Conservation (phyloP, 1,139 yeast species). For the Candida mesenterica region DNA sequence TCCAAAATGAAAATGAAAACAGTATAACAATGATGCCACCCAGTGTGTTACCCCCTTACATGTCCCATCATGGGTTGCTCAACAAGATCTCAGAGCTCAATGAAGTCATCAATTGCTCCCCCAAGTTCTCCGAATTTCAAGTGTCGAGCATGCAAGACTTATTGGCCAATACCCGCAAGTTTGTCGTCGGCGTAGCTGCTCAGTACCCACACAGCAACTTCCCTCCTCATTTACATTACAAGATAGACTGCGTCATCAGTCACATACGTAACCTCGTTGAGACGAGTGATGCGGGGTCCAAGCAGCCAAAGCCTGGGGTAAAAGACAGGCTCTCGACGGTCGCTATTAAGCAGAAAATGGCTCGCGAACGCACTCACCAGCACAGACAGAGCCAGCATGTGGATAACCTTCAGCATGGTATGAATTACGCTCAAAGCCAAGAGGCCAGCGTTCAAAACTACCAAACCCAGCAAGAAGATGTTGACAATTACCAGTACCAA, state of each 20-base stretch:
- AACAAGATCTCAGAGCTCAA: background rate
- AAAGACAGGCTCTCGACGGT: too few relatives aligned
- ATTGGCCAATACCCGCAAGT: conserved; percentile 10
- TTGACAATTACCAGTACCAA: background rate
- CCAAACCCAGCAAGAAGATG: background rate
- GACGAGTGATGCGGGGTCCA: background rate
- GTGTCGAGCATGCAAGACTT: conserved; percentile 12
- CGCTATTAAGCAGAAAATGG: too few relatives aligned
- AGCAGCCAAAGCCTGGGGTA: too few relatives aligned
- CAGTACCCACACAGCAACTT: conserved; percentile 12
- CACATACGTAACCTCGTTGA: conserved; percentile 6
- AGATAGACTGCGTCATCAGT: conserved; percentile 9
- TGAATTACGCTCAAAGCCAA: too few relatives aligned
- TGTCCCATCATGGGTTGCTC: conserved; percentile 1
- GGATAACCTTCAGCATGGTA: too few relatives aligned
- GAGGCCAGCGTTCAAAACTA: too few relatives aligned
- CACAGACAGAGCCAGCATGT: too few relatives aligned
- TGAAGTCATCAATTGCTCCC: background rate
- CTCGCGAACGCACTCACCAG: too few relatives aligned
- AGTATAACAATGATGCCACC: background rate
- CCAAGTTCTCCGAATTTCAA: conserved; percentile 13
- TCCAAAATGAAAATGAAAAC: background rate
- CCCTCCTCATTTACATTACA: conserved; percentile 7
- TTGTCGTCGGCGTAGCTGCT: conserved; percentile 12
- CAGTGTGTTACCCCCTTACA: conserved; percentile 1